phyloP scores from a whole-genome alignment of 2,329 filamentous ascomycete species.

The Polytolypa hystricis region DNA sequence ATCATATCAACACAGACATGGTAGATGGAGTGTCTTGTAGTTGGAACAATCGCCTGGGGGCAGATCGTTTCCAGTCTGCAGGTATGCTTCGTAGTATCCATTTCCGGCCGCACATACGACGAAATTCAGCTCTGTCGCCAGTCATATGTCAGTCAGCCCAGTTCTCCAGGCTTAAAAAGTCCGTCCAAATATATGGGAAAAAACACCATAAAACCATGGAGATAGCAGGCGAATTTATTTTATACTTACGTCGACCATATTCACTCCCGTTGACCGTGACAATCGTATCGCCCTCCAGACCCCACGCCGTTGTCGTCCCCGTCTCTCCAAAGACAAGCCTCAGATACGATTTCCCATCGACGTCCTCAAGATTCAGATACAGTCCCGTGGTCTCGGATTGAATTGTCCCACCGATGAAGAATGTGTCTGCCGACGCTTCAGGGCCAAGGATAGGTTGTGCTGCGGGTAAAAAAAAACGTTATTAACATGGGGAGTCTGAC shows the following conservation, averaged over 20 bases:
- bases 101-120: constrained; percentile 36
- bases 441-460: constrained; percentile 40
- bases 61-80: constrained; percentile 42
- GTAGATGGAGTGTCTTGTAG: constrained; percentile 45
- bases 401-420: constrained; percentile 40
- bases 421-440: constrained; percentile 39
- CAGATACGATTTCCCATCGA: constrained; percentile 39
- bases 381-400: constrained; percentile 38
- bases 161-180: neutral
- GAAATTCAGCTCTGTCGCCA: constrained; percentile 38
- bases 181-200: constrained; percentile 1
- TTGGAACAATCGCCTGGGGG: constrained; percentile 44
- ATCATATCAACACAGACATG: constrained; percentile 35
- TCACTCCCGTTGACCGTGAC: constrained; percentile 36
- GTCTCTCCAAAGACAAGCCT: constrained; percentile 37
- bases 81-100: constrained; percentile 40
- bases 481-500: constrained; percentile 5
- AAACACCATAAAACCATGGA: too few species aligned
- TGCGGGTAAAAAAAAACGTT: neutral
- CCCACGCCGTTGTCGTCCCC: constrained; percentile 40
- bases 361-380: constrained; percentile 39
- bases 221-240: too few species aligned
- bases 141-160: neutral
- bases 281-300: constrained; percentile 38
- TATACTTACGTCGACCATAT: constrained; percentile 30